A percentile compares a stretch with the other conserved stretches of the same genome.
Evolutionary conservation across 495 filamentous ascomycete genomes (phyloP).

Genomic region (Penicillium bialowiezense): DNA sequence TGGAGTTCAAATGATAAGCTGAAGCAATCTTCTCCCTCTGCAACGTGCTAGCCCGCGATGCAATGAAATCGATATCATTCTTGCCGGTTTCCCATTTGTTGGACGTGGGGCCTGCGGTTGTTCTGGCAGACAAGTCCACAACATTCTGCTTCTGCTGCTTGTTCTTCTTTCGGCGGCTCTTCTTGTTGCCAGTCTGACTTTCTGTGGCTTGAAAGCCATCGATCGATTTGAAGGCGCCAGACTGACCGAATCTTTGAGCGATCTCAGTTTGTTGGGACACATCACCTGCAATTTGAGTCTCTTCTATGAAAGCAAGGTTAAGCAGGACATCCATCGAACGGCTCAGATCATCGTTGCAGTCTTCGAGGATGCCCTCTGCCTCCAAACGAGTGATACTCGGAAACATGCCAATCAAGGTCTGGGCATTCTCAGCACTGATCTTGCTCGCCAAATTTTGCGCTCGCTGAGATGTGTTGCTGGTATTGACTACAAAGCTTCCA

Average conservation of each 20-base stretch:
- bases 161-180: conserved; percentile 32
- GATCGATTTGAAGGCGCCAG: conserved; percentile 61
- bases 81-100: conserved; percentile 57
- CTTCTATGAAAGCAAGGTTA: conserved; percentile 68
- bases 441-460: conserved; percentile 47
- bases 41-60: conserved; percentile 39
- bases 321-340: conserved; percentile 78
- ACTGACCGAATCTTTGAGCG: conserved; percentile 34
- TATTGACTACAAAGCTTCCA: not conserved
- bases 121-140: conserved; percentile 6
- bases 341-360: conserved; percentile 59
- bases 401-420: conserved; percentile 65
- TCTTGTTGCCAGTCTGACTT: conserved; percentile 34
- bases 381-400: conserved; percentile 60
- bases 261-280: not conserved
- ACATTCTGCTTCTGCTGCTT: conserved; percentile 12
- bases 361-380: conserved; percentile 62
- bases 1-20: conserved; percentile 59
- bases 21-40: conserved; percentile 54
- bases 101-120: conserved; percentile 1
- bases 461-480: conserved; percentile 11
- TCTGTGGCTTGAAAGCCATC: conserved; percentile 68
- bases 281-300: conserved; percentile 29
- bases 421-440: conserved; percentile 54
- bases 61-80: conserved; percentile 60